These are phyloP conservation scores for Maudiozyma humilis DNA, from an alignment of 1,139 yeast genomes.

Conservation along the genomic window DNA sequence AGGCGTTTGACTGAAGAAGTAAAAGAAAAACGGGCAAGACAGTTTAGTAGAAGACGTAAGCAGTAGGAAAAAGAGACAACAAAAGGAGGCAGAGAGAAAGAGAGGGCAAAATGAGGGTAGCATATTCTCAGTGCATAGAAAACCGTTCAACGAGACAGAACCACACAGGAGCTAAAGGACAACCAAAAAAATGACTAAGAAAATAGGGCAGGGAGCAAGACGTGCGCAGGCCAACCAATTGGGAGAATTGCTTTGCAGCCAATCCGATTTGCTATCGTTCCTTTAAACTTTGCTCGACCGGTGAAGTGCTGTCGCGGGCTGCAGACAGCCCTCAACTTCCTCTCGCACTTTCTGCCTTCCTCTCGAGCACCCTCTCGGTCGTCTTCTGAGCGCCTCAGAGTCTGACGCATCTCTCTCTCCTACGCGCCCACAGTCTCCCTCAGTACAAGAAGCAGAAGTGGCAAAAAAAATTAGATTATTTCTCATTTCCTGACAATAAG, in stretches of 20 bases:
- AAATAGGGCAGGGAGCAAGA: background rate
- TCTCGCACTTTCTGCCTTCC: background rate
- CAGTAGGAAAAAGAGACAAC: too few species aligned
- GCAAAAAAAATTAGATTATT: too few species aligned
- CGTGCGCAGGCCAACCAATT: background rate
- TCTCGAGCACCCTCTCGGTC: background rate
- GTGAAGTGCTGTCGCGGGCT: too few species aligned
- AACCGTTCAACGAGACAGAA: background rate
- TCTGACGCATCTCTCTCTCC: too few species aligned
- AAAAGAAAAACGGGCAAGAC: background rate
- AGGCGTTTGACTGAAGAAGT: background rate
- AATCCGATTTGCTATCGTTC: background rate
- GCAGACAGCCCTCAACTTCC: too few species aligned
- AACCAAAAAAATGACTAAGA: background rate
- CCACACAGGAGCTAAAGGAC: background rate
- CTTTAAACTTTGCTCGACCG: background rate
- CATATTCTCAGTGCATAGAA: too few species aligned
- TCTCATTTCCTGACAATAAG: too few species aligned
- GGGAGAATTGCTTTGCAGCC: background rate
- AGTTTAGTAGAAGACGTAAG: too few species aligned
- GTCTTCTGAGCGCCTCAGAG: background rate
- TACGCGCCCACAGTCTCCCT: too few species aligned
- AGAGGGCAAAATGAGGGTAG: too few species aligned
- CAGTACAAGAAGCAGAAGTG: too few species aligned
- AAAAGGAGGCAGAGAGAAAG: too few species aligned